Evolutionary conservation across 306 rosid species (phyloP), one percentile per base, ranked within the genome.

Genomic region (Albizia julibrissin): DNA sequence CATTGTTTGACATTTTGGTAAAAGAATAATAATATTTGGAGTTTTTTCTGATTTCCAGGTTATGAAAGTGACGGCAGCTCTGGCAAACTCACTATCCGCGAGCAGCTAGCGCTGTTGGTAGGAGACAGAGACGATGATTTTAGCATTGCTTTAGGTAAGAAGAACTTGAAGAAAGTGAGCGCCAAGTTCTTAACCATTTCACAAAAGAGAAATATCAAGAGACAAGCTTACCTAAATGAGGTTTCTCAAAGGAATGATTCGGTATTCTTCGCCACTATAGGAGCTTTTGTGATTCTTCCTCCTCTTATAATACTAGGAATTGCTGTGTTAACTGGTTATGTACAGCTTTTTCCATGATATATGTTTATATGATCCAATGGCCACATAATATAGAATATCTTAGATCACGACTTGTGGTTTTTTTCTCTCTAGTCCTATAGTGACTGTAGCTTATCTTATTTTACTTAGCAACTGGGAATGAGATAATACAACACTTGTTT

Each of bases 181-280:
- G 93, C 91, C 49, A 95, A 88, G 84, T 88, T 90, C 83, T 87
- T 95, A 80, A 93, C 97, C 59, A 78, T 87, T 74, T 93, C 99
- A 40, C 99, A 95, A 84, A 95, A 73, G 91, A 90, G 99, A 86
- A 95, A 95, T 81, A 93, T 95, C 85, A 91, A 15, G 85, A 92
- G 99, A 84, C 99, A 95, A 67, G 79, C 87, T 78, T 93, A 95
- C 86, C 83, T 95, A 64, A 47, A 92, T 26, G 93, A 93, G 88
- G 97, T 93, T 15, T 91, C 99, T 73, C 93, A 90, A 64, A 93
- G 99, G 86, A 95, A 93, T 83, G 99, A 93, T 80, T 85, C 98
- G 3, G 92, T 82, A 71, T 89, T 93, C 90, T 95, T 95, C 80
- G 96, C 99, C 79, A 93, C 96, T 40, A 86, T 93, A 80, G 99